Conservation (phyloP, 306 rosid species). For the Begonia loranthoides region DNA sequence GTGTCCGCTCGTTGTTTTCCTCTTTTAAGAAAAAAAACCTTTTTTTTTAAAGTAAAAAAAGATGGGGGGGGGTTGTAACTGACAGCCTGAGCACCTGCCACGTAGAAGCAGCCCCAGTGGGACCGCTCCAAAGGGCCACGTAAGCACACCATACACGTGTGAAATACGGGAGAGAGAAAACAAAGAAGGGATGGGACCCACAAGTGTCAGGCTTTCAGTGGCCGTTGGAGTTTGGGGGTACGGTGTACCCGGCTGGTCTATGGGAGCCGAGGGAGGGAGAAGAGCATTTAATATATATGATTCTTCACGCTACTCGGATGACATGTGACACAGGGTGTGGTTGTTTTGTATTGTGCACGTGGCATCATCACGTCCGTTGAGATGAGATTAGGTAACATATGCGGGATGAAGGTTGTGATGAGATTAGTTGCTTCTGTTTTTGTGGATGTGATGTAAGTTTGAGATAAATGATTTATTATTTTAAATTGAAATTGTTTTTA, state of each 20-base stretch:
- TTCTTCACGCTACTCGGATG: too few relatives aligned
- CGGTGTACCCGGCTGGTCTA: constrained; percentile 31
- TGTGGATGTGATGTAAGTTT: too few relatives aligned
- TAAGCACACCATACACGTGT: constrained; percentile 22
- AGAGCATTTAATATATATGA: too few relatives aligned
- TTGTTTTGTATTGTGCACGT: too few relatives aligned
- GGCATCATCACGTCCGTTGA: too few relatives aligned
- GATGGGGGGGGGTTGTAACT: constrained; percentile 10
- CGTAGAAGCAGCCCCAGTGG: constrained; percentile 17
- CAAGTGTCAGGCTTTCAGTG: constrained; percentile 39
- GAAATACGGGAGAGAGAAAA: constrained; percentile 20
- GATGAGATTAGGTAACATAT: too few relatives aligned
- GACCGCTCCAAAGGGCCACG: too few relatives aligned
- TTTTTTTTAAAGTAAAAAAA: not conserved
- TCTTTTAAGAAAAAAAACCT: not conserved
- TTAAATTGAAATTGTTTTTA: too few relatives aligned
- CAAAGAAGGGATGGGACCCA: constrained; percentile 27
- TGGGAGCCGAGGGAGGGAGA: constrained; percentile 15
- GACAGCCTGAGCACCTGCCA: constrained; percentile 24
- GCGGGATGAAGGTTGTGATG: too few relatives aligned
- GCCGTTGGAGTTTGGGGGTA: constrained; percentile 24
- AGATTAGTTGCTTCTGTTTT: too few relatives aligned
- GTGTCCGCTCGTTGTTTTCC: not conserved
- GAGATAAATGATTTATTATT: too few relatives aligned
- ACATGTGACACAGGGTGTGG: too few relatives aligned